Conservation (phyloP, 352 stramenopile genomes). For the Phytophthora chlamydospora region DNA sequence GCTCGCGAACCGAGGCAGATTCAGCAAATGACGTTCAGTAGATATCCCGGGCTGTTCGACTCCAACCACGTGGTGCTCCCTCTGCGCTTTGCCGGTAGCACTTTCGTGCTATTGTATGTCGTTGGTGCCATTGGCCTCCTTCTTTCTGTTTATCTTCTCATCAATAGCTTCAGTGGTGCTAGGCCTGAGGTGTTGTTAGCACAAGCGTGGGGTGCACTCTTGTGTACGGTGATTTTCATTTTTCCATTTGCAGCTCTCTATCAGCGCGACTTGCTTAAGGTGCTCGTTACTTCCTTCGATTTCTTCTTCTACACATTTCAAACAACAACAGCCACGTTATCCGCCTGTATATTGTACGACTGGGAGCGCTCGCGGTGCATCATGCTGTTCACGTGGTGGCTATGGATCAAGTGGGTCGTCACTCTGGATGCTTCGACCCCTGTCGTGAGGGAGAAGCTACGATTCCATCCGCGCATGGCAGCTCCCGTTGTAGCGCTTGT, state of each 20-base stretch:
- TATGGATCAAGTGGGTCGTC: conserved; percentile 35
- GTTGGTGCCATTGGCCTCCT: conserved; percentile 4
- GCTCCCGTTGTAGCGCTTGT: conserved; percentile 12
- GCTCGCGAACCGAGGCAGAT: conserved; percentile 16
- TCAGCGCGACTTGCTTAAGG: conserved; percentile 35
- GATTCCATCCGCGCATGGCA: conserved; percentile 18
- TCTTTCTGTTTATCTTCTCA: conserved; percentile 6
- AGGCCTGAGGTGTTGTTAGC: not conserved
- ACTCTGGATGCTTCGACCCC: conserved; percentile 42
- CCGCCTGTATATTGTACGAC: conserved; percentile 29
- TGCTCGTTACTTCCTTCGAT: conserved; percentile 46
- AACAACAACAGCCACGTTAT: conserved; percentile 30
- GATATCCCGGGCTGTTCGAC: conserved; percentile 13
- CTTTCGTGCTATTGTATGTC: conserved; percentile 12
- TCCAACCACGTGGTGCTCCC: conserved; percentile 10
- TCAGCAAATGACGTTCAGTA: conserved; percentile 29
- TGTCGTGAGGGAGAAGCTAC: conserved; percentile 34
- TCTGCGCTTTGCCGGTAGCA: conserved; percentile 2
- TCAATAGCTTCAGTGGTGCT: not conserved
- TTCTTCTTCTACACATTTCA: conserved; percentile 44
- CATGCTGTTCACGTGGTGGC: conserved; percentile 14
- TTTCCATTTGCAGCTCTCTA: conserved; percentile 24
- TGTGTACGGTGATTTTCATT: conserved; percentile 21
- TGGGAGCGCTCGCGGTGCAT: conserved; percentile 12
- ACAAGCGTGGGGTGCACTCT: not conserved